Percentiles rank a stretch among this genome's conserved stretches.
phyloP scores from a whole-genome alignment of 805 yeast species.

The Candida ortonii region DNA sequence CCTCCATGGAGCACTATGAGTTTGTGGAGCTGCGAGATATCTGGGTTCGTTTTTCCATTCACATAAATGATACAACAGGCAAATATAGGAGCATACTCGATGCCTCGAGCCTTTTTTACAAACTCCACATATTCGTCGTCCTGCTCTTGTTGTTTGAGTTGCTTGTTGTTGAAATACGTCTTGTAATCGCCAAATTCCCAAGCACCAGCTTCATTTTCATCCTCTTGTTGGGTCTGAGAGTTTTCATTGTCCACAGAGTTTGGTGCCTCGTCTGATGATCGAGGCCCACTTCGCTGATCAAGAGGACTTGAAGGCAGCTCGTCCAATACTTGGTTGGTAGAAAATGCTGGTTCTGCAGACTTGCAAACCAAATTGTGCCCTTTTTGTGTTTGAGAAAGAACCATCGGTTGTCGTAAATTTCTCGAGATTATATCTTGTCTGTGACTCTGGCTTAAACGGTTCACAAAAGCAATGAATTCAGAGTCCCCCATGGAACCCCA shows the following conservation, averaged over 20 bases:
- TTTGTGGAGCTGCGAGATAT: conserved; percentile 68
- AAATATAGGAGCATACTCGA: conserved; percentile 46
- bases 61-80: conserved; percentile 65
- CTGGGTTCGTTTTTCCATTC: conserved; percentile 87
- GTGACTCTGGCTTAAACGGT: conserved; percentile 31
- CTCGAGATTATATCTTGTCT: conserved; percentile 2
- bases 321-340: too few relatives aligned
- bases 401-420: conserved; percentile 9
- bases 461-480: conserved; percentile 37
- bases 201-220: conserved; percentile 23
- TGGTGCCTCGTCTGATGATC: too few relatives aligned
- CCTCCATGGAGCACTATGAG: conserved; percentile 81
- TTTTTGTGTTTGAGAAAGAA: conserved; percentile 10
- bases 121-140: conserved; percentile 51
- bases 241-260: too few relatives aligned
- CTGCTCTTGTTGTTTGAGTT: conserved; percentile 55
- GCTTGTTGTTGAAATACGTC: conserved; percentile 63
- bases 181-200: conserved; percentile 66
- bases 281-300: too few relatives aligned
- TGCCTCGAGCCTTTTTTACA: conserved; percentile 39
- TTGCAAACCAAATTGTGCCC: not conserved
- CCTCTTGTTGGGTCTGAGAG: conserved; percentile 8
- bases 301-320: conserved; percentile 5
- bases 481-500: conserved; percentile 40
- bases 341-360: too few relatives aligned